Evolutionary conservation across 768 basidiomycete species (phyloP).

Genomic region (Clathrus columnatus): DNA sequence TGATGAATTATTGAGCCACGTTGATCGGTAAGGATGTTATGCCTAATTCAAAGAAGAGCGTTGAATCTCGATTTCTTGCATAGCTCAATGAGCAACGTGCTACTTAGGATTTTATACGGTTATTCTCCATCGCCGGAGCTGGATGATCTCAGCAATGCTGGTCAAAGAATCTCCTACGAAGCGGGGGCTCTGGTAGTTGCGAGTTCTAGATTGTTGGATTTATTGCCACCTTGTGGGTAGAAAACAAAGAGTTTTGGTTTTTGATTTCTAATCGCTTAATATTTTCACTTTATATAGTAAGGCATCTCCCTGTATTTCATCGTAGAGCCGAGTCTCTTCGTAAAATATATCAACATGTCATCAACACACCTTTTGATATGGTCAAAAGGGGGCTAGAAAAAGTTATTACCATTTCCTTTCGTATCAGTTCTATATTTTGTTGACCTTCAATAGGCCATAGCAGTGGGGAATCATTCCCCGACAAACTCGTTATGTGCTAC

Average conservation of each 20-base stretch:
- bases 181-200: not conserved
- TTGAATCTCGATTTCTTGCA: no score
- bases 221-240: no score
- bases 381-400: not conserved
- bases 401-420: not conserved
- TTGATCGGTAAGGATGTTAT: not conserved
- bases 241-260: no score
- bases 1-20: not conserved
- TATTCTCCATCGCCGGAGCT: not conserved
- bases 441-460: not conserved
- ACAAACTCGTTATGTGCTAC: not conserved
- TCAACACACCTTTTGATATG: not conserved
- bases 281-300: no score
- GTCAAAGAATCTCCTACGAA: not conserved
- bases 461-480: not conserved
- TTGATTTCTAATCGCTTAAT: no score
- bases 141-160: not conserved
- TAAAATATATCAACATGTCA: not conserved
- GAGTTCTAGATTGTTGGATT: not conserved
- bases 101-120: no score
- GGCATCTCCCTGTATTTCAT: constrained; percentile 16
- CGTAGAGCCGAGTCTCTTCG: not conserved
- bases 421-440: not conserved
- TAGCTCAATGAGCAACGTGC: not conserved
- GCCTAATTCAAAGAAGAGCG: no score